Conservation (phyloP, 495 filamentous ascomycete species). For the Penicillium pulvis region DNA sequence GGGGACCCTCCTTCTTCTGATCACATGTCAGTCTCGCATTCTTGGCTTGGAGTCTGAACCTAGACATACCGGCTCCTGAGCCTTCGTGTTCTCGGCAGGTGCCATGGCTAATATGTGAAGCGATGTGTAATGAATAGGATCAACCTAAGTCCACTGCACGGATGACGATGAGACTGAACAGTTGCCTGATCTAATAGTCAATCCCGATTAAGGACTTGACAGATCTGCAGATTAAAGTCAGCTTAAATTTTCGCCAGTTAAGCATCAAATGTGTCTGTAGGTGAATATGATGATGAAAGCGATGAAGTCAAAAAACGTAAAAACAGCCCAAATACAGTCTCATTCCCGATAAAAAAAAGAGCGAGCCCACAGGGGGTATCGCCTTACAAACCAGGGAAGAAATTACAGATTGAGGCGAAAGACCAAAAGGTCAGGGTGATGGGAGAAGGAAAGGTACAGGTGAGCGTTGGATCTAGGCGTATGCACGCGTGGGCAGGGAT, state of each 20-base stretch:
- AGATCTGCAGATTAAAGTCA: constrained; percentile 1
- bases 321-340: neutral
- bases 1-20: constrained; percentile 47
- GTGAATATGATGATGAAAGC: neutral
- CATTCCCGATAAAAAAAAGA: neutral
- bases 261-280: neutral
- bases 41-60: neutral
- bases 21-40: neutral
- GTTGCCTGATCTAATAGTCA: constrained; percentile 16
- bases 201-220: constrained; percentile 12
- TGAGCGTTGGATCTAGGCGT: neutral
- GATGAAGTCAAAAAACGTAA: neutral
- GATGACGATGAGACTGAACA: constrained; percentile 15
- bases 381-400: constrained; percentile 7
- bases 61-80: constrained; percentile 31
- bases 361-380: neutral
- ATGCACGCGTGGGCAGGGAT: constrained; percentile 4
- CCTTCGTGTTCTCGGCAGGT: constrained; percentile 32
- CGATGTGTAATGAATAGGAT: constrained; percentile 4
- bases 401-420: constrained; percentile 10
- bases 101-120: constrained; percentile 27
- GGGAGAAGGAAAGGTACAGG: neutral
- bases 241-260: neutral
- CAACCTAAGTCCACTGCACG: constrained; percentile 10
- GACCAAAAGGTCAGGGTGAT: neutral